A percentile compares a stretch with the other conserved stretches of the same genome.
Conservation (phyloP, 1,284 basidiomycete genomes). For the Papiliotrema terrestris region DNA sequence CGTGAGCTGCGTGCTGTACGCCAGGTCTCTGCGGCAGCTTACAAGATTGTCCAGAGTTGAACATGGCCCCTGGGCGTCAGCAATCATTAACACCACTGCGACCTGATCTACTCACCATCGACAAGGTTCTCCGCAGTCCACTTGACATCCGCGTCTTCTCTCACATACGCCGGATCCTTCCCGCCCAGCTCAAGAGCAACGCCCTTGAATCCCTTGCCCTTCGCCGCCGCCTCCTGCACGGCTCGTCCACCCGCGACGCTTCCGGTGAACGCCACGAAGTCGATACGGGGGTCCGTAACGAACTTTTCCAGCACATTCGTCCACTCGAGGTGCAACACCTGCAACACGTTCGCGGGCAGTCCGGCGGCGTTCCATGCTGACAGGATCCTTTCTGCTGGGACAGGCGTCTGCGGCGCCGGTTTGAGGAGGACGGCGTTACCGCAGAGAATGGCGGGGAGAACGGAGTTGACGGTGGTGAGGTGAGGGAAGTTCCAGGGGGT, state of each 20-base stretch:
- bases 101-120: conserved; percentile 59
- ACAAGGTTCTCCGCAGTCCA: conserved; percentile 83
- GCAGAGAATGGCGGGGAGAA: conserved; percentile 80
- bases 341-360: conserved; percentile 69
- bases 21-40: conserved; percentile 13
- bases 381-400: conserved; percentile 76
- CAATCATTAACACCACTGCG: not conserved
- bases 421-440: conserved; percentile 87
- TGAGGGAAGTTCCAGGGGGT: conserved; percentile 70
- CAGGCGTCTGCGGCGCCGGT: conserved; percentile 90
- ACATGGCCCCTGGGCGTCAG: conserved; percentile 66
- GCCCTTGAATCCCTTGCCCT: conserved; percentile 65
- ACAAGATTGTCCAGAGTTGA: conserved; percentile 89
- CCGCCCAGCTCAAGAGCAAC: conserved; percentile 74
- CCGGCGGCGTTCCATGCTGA: conserved; percentile 67
- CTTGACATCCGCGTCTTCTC: conserved; percentile 75
- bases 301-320: conserved; percentile 60
- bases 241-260: conserved; percentile 58
- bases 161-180: conserved; percentile 93
- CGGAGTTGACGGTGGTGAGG: conserved; percentile 80
- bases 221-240: conserved; percentile 48
- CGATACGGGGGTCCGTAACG: conserved; percentile 64
- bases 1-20: not conserved
- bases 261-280: conserved; percentile 88
- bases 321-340: conserved; percentile 74